Conservation (phyloP, 192 early-diverging fungal genomes). For the Podila clonocystis region DNA sequence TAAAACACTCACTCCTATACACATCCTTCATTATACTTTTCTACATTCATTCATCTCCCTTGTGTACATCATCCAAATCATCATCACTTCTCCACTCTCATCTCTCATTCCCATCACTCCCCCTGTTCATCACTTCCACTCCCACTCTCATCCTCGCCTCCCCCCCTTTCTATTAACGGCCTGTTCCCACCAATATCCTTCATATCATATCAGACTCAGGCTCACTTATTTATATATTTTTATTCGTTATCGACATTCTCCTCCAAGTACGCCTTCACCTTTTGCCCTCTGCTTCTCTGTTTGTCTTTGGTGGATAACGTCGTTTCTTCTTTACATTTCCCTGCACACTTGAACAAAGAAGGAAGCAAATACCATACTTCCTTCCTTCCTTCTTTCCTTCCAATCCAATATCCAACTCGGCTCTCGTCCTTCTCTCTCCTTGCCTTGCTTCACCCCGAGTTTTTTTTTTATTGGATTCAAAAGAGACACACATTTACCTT, state of each 20-base stretch:
- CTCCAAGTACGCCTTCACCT: background rate
- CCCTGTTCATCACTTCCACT: background rate
- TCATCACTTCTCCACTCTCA: background rate
- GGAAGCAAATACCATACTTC: background rate
- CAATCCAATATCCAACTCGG: background rate
- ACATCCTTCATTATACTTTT: background rate
- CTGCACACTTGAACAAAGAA: background rate
- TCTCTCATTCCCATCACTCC: background rate
- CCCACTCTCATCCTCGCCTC: background rate
- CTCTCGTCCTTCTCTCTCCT: background rate
- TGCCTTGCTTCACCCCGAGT: background rate
- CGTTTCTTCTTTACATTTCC: background rate
- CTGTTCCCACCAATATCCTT: background rate
- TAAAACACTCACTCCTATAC: background rate
- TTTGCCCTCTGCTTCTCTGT: background rate
- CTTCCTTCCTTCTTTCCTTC: background rate
- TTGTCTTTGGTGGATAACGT: background rate
- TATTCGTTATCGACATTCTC: background rate
- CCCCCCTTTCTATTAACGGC: background rate
- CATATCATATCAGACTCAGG: background rate
- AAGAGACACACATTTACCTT: background rate
- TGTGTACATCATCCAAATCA: background rate
- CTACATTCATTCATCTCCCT: background rate
- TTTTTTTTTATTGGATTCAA: background rate
- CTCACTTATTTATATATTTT: background rate